phyloP scores from a whole-genome alignment of 1,139 yeast species.

The Kluyveromyces marxianus region DNA sequence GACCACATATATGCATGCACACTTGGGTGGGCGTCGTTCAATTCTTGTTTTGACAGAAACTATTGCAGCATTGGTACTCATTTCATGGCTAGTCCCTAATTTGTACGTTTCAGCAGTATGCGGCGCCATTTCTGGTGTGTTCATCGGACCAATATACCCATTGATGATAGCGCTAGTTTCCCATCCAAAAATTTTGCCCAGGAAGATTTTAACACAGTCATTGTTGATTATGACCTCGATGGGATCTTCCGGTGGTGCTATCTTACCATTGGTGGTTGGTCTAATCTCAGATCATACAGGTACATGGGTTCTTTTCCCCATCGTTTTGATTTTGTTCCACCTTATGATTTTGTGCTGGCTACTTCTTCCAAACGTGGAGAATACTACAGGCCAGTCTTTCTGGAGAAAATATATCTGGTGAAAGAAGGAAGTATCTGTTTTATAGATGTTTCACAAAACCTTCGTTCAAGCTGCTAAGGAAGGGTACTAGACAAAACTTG shows the following conservation, averaged over 20 bases:
- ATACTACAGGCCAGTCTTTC: not conserved
- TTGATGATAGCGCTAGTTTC: constrained; percentile 3
- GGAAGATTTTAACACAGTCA: constrained; percentile 1
- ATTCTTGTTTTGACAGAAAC: not conserved
- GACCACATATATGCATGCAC: not conserved
- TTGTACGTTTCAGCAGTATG: constrained; percentile 2
- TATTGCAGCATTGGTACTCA: not conserved
- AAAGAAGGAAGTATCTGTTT: too few species aligned
- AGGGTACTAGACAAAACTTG: not conserved
- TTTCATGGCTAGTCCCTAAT: constrained; percentile 1
- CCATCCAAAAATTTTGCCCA: constrained; percentile 3
- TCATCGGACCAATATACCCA: constrained; percentile 5
- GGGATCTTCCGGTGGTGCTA: constrained; percentile 5
- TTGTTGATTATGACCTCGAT: constrained; percentile 4
- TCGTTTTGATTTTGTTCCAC: constrained; percentile 1
- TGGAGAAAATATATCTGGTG: constrained; percentile 3
- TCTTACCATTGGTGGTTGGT: constrained; percentile 1
- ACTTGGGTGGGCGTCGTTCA: constrained; percentile 2
- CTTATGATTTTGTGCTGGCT: constrained; percentile 4
- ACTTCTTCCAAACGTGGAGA: constrained; percentile 3
- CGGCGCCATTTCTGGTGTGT: not conserved
- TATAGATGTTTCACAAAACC: too few species aligned
- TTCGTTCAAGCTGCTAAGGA: not conserved
- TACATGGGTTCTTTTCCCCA: constrained; percentile 5
- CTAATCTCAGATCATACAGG: constrained; percentile 1